phyloP scores from a whole-genome alignment of 1,284 basidiomycete species.

The Ceratobasidium sp. region DNA sequence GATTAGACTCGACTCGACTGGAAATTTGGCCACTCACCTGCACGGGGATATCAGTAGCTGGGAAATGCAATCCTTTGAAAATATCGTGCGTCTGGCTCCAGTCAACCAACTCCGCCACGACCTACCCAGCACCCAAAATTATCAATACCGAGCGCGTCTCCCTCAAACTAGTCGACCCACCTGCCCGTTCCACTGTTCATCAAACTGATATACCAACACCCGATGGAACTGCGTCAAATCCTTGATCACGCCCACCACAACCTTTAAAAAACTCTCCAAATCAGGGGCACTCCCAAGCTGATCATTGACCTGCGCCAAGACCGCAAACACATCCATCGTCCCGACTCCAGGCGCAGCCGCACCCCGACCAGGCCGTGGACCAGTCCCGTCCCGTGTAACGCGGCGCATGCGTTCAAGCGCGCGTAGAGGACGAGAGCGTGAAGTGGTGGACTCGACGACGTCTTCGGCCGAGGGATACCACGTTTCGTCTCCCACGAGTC shows the following conservation, averaged over 20 bases:
- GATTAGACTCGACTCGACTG: not conserved
- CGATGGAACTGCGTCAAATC: slow-evolving; percentile 85
- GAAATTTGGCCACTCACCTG: slow-evolving; percentile 47
- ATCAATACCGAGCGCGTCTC: slow-evolving; percentile 53
- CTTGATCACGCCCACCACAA: slow-evolving; percentile 81
- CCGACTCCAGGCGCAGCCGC: slow-evolving; percentile 53
- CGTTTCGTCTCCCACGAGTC: slow-evolving; percentile 52
- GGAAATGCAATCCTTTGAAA: slow-evolving; percentile 77
- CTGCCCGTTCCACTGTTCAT: slow-evolving; percentile 74
- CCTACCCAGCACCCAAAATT: slow-evolving; percentile 48
- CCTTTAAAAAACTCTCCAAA: slow-evolving; percentile 75
- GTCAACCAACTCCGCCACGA: slow-evolving; percentile 84
- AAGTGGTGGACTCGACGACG: slow-evolving; percentile 77
- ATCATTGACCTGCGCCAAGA: slow-evolving; percentile 85
- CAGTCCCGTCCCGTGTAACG: slow-evolving; percentile 46
- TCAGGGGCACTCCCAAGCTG: slow-evolving; percentile 77
- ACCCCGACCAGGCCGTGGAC: slow-evolving; percentile 44
- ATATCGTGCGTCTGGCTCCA: slow-evolving; percentile 82
- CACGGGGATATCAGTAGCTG: slow-evolving; percentile 60
- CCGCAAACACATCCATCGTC: slow-evolving; percentile 80
- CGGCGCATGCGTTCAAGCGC: slow-evolving; percentile 74
- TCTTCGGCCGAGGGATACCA: slow-evolving; percentile 64
- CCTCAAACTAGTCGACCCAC: slow-evolving; percentile 44
- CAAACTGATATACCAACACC: slow-evolving; percentile 88
- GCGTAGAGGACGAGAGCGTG: slow-evolving; percentile 72